Evolutionary conservation across 805 yeast species (phyloP).

Genomic region (Myxozyma lipomycoides): DNA sequence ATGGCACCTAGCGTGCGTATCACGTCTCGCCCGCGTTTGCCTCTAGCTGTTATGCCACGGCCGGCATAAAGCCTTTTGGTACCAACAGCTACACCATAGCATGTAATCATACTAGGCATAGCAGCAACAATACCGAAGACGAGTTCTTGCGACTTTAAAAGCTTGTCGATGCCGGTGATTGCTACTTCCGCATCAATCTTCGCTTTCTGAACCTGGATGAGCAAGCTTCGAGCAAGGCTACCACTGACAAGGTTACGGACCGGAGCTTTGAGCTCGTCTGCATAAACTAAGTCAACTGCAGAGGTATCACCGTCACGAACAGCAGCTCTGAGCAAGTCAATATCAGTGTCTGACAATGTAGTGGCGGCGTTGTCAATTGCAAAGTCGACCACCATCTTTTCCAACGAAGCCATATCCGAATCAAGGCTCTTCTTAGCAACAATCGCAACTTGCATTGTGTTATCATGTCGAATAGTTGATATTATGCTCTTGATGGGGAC

Average conservation of each 20-base stretch:
- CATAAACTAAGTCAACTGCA: slow-evolving; percentile 75
- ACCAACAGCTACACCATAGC: slow-evolving; percentile 25
- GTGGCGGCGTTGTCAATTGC: slow-evolving; percentile 39
- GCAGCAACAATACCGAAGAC: slow-evolving; percentile 92
- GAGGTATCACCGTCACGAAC: slow-evolving; percentile 75
- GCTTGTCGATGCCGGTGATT: slow-evolving; percentile 81
- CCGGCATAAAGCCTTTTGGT: slow-evolving; percentile 33
- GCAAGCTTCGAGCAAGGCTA: slow-evolving; percentile 64
- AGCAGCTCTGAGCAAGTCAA: slow-evolving; percentile 42
- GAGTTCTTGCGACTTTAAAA: slow-evolving; percentile 84
- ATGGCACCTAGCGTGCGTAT: slow-evolving; percentile 52
- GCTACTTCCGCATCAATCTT: slow-evolving; percentile 94
- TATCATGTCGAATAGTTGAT: slow-evolving; percentile 80
- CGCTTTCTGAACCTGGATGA: slow-evolving; percentile 92
- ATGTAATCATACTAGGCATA: slow-evolving; percentile 62
- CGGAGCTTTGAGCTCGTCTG: slow-evolving; percentile 67
- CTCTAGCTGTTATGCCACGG: slow-evolving; percentile 32
- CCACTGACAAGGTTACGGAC: slow-evolving; percentile 62
- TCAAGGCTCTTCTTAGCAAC: slow-evolving; percentile 73
- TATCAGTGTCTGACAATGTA: slow-evolving; percentile 19
- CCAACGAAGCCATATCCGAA: slow-evolving; percentile 74
- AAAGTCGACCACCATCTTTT: slow-evolving; percentile 82
- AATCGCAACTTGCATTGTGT: slow-evolving; percentile 64
- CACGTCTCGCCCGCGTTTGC: slow-evolving; percentile 36
- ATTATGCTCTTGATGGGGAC: slow-evolving; percentile 69